Evolutionary conservation across 768 basidiomycete genomes (phyloP).

Genomic region (Termitomyces sp.): DNA sequence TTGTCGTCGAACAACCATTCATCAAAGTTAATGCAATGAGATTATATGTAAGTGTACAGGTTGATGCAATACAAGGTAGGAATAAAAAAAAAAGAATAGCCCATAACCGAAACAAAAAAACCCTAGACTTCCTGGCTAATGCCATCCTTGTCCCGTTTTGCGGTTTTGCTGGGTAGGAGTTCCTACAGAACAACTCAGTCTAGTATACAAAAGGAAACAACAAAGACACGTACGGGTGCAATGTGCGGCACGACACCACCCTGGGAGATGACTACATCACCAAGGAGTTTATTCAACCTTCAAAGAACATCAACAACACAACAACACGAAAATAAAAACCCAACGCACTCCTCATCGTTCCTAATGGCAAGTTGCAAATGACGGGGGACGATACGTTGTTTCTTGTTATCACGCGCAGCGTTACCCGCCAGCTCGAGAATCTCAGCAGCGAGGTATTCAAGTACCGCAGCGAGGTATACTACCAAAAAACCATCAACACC

Average conservation of each 20-base stretch:
- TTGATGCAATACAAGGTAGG: slow-evolving; percentile 18
- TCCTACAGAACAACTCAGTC: slow-evolving; percentile 17
- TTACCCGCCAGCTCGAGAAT: slow-evolving; percentile 92
- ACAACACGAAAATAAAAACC: not conserved
- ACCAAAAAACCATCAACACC: slow-evolving; percentile 40
- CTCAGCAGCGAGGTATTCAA: slow-evolving; percentile 91
- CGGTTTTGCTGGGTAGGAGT: slow-evolving; percentile 42
- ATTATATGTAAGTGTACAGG: slow-evolving; percentile 22
- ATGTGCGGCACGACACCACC: slow-evolving; percentile 81
- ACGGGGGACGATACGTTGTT: slow-evolving; percentile 92
- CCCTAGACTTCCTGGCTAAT: slow-evolving; percentile 43
- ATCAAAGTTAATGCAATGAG: slow-evolving; percentile 7
- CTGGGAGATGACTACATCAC: slow-evolving; percentile 80
- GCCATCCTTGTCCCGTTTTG: slow-evolving; percentile 35
- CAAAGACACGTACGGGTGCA: slow-evolving; percentile 33
- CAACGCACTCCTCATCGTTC: slow-evolving; percentile 76
- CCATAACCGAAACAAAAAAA: slow-evolving; percentile 12
- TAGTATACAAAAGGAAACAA: not conserved
- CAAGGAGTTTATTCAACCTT: slow-evolving; percentile 73
- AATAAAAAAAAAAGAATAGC: slow-evolving; percentile 10
- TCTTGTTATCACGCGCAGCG: slow-evolving; percentile 80
- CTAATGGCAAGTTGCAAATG: slow-evolving; percentile 91
- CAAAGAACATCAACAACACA: not conserved
- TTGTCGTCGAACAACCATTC: not conserved
- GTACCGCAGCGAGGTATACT: slow-evolving; percentile 89